Conservation (phyloP, 495 filamentous ascomycete genomes). For the Xylaria intraflava region DNA sequence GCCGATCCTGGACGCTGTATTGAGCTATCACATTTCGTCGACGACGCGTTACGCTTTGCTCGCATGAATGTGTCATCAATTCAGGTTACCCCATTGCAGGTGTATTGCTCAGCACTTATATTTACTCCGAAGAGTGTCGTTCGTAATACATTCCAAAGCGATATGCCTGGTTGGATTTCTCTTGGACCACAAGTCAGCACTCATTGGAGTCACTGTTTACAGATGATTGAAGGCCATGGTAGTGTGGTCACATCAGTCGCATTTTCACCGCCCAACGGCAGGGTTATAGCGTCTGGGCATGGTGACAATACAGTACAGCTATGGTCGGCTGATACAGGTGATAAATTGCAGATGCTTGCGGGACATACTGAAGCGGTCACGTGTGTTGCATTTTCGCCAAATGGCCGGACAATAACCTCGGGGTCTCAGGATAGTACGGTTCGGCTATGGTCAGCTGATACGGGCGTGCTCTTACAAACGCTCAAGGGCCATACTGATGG, state of each 20-base stretch:
- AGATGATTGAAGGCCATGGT: neutral
- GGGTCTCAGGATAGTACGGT: too few species aligned
- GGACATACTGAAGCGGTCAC: too few species aligned
- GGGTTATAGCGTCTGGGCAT: too few species aligned
- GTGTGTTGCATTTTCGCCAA: too few species aligned
- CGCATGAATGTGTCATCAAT: slow-evolving; percentile 20
- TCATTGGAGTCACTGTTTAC: neutral
- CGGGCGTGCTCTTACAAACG: too few species aligned
- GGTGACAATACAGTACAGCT: too few species aligned
- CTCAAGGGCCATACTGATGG: too few species aligned
- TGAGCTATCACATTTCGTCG: slow-evolving; percentile 8
- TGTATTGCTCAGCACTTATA: slow-evolving; percentile 26
- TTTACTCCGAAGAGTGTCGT: slow-evolving; percentile 28
- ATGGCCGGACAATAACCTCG: too few species aligned
- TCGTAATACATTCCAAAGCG: slow-evolving; percentile 7
- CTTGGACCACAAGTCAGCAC: neutral
- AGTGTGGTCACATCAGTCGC: neutral
- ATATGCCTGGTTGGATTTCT: slow-evolving; percentile 5
- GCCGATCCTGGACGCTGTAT: neutral
- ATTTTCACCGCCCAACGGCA: too few species aligned
- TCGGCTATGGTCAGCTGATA: too few species aligned
- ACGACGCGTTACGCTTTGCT: slow-evolving; percentile 22
- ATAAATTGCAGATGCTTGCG: too few species aligned
- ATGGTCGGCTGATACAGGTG: too few species aligned
- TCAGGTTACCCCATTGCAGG: slow-evolving; percentile 26